A percentile compares a stretch with the other conserved stretches of the same genome.
Conservation (phyloP, 1,284 basidiomycete genomes). For the Cutaneotrichosporon daszewskae region DNA sequence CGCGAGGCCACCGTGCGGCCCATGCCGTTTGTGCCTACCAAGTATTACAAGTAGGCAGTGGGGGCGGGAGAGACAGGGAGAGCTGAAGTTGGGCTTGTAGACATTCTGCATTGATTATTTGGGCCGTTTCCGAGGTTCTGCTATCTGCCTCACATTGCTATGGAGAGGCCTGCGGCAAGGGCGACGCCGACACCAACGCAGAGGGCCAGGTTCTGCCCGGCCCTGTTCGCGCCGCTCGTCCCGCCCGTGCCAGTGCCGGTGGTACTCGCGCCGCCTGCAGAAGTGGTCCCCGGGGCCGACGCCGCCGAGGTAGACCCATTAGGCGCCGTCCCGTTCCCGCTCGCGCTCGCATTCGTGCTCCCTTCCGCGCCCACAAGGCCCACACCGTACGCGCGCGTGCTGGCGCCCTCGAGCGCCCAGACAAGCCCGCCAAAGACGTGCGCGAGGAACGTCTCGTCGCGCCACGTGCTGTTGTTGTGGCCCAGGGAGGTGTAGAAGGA, state of each 20-base stretch:
- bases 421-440: constrained; percentile 66
- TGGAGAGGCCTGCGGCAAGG: not conserved
- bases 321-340: constrained; percentile 22
- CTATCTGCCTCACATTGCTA: too few relatives aligned
- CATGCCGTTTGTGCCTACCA: constrained; percentile 49
- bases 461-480: constrained; percentile 50
- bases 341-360: too few relatives aligned
- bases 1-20: constrained; percentile 40
- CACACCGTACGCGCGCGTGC: constrained; percentile 40
- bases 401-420: constrained; percentile 60
- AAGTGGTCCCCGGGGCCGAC: not conserved
- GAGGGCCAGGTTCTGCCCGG: not conserved
- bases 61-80: too few relatives aligned
- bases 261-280: not conserved
- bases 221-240: not conserved
- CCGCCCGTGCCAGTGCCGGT: not conserved
- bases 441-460: constrained; percentile 59
- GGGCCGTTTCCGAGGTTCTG: too few relatives aligned
- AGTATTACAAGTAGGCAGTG: constrained; percentile 43
- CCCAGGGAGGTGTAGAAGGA: constrained; percentile 76
- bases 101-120: too few relatives aligned
- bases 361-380: too few relatives aligned
- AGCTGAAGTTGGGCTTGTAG: too few relatives aligned
- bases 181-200: not conserved
- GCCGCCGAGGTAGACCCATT: not conserved